Conservation (phyloP, 768 basidiomycete species). For the Pulveroboletus sp. region DNA sequence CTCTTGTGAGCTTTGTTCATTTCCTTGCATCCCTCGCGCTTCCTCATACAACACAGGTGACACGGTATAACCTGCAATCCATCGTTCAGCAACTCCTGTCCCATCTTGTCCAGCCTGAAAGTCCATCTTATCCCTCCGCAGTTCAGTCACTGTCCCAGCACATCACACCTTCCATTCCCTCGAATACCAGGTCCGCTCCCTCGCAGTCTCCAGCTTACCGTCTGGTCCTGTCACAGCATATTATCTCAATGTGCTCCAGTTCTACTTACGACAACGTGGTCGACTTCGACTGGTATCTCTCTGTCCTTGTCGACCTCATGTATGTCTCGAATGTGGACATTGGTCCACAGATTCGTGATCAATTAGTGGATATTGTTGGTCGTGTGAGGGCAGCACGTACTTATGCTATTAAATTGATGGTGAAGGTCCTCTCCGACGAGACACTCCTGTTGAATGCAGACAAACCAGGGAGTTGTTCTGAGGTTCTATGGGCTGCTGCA, state of each 20-base stretch:
- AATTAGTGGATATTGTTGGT: slow-evolving; percentile 82
- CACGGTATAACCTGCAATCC: slow-evolving; percentile 76
- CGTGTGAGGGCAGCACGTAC: slow-evolving; percentile 71
- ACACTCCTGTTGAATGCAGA: slow-evolving; percentile 60
- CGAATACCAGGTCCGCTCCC: slow-evolving; percentile 42
- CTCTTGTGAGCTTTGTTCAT: slow-evolving; percentile 60
- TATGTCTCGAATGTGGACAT: slow-evolving; percentile 81
- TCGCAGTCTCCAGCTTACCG: slow-evolving; percentile 83
- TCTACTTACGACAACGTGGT: slow-evolving; percentile 81
- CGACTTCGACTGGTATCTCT: slow-evolving; percentile 98
- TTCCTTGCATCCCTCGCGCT: not conserved
- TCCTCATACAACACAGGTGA: slow-evolving; percentile 50
- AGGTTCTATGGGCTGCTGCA: slow-evolving; percentile 89
- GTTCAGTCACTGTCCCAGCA: slow-evolving; percentile 49
- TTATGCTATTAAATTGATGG: slow-evolving; percentile 82
- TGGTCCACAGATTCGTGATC: slow-evolving; percentile 72
- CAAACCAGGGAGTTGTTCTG: slow-evolving; percentile 72
- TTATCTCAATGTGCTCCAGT: slow-evolving; percentile 82
- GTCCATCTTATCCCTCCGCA: slow-evolving; percentile 54
- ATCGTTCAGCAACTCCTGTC: slow-evolving; percentile 87
- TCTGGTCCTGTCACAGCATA: slow-evolving; percentile 70
- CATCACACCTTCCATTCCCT: slow-evolving; percentile 37
- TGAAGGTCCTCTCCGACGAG: slow-evolving; percentile 75
- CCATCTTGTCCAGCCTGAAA: slow-evolving; percentile 67
- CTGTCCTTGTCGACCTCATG: slow-evolving; percentile 86